phyloP scores from a whole-genome alignment of 2,329 filamentous ascomycete species.

The Penicillium sp. region DNA sequence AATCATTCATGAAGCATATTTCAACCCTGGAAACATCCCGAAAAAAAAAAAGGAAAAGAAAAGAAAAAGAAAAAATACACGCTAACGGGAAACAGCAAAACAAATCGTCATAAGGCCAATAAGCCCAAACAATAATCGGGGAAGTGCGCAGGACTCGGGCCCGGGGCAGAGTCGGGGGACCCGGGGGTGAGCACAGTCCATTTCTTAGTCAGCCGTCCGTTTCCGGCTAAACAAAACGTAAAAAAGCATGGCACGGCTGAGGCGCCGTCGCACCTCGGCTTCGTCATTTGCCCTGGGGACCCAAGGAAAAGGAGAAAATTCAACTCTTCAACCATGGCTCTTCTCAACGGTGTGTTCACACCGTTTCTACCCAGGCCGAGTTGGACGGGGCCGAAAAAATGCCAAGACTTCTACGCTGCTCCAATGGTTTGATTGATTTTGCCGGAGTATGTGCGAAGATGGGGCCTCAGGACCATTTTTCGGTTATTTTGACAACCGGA shows the following conservation, averaged over 20 bases:
- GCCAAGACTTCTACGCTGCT: neutral
- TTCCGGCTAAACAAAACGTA: neutral
- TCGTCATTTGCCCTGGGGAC: neutral
- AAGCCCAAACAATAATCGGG: neutral
- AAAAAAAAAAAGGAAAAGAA: neutral
- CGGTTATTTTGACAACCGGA: neutral
- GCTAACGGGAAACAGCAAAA: neutral
- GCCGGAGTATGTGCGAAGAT: neutral
- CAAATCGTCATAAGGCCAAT: neutral
- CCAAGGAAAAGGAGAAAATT: neutral
- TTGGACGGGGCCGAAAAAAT: neutral
- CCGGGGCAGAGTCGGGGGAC: neutral
- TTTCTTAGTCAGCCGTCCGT: neutral
- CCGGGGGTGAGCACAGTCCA: neutral
- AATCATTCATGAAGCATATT: neutral
- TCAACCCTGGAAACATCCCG: neutral
- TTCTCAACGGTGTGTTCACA: neutral
- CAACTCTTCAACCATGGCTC: neutral
- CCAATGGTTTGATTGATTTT: neutral
- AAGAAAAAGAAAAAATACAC: neutral
- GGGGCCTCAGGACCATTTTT: neutral
- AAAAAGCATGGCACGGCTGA: neutral
- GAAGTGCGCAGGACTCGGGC: neutral
- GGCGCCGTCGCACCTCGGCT: neutral
- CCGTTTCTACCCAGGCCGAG: neutral